phyloP scores from a whole-genome alignment of 805 yeast species.

The Lipomyces yamanashiensis region DNA sequence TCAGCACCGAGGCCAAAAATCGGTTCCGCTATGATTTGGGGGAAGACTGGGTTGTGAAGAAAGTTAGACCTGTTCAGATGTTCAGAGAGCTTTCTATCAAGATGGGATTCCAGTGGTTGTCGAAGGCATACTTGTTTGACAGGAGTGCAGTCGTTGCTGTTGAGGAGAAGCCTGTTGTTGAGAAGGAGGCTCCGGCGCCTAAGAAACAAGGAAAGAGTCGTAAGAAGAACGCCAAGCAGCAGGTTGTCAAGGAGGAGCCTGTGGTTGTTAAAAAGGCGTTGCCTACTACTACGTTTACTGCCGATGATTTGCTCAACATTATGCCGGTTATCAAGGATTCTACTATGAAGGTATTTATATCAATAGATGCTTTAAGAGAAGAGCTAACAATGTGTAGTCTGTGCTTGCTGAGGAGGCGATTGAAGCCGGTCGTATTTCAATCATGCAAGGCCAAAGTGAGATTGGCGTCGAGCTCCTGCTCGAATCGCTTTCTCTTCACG shows the following conservation, averaged over 20 bases:
- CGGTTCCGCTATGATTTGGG: constrained; percentile 70
- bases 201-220: constrained; percentile 13
- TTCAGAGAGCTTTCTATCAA: constrained; percentile 75
- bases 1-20: constrained; percentile 57
- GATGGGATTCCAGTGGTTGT: constrained; percentile 85
- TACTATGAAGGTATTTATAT: constrained; percentile 39
- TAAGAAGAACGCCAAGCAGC: constrained; percentile 17
- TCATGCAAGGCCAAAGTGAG: constrained; percentile 45
- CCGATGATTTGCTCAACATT: constrained; percentile 68
- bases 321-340: constrained; percentile 80
- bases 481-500: constrained; percentile 74
- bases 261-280: not conserved
- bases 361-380: not conserved
- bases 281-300: constrained; percentile 52
- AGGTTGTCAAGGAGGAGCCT: constrained; percentile 6
- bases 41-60: constrained; percentile 51
- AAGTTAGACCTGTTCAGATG: constrained; percentile 51
- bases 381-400: constrained; percentile 46
- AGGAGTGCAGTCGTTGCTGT: constrained; percentile 46
- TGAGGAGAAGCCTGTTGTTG: constrained; percentile 1
- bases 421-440: constrained; percentile 46
- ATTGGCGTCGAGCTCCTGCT: constrained; percentile 66
- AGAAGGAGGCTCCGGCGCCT: not conserved
- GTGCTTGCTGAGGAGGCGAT: constrained; percentile 70
- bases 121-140: constrained; percentile 54